These are phyloP conservation scores for Leccinum rimulosum DNA, from an alignment of 768 basidiomycete genomes.

Conservation along the genomic window DNA sequence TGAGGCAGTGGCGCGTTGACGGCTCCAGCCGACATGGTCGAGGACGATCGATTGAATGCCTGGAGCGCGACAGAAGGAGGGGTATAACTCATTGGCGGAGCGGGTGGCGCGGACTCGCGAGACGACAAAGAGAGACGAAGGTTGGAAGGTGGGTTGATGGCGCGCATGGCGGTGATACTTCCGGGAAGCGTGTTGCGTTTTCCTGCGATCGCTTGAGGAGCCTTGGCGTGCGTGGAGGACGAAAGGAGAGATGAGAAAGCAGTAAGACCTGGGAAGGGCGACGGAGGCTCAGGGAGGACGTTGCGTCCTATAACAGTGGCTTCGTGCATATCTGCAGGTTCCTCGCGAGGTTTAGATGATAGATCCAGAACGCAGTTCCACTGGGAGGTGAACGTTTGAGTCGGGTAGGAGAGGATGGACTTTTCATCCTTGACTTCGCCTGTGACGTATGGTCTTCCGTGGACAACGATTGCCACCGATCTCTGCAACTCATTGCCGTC, in stretches of 20 bases:
- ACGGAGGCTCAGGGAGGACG: constrained; percentile 71
- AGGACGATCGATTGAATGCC: constrained; percentile 26
- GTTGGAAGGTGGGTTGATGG: constrained; percentile 19
- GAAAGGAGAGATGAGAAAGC: constrained; percentile 24
- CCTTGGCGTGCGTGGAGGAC: constrained; percentile 23
- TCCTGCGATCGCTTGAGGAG: constrained; percentile 46
- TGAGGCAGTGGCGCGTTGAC: constrained; percentile 12
- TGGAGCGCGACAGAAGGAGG: constrained; percentile 38
- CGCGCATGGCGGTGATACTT: constrained; percentile 31
- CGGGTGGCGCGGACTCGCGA: constrained; percentile 21
- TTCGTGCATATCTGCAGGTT: constrained; percentile 18
- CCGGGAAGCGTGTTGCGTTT: constrained; percentile 55
- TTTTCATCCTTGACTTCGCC: constrained; percentile 20
- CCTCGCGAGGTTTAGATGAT: constrained; percentile 33
- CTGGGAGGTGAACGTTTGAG: constrained; percentile 72
- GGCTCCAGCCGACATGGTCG: constrained; percentile 23
- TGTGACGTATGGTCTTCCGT: constrained; percentile 63
- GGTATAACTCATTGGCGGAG: constrained; percentile 20
- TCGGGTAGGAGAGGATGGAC: constrained; percentile 49
- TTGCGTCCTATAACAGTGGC: constrained; percentile 25
- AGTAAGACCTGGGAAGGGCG: constrained; percentile 63
- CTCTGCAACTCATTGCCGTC: constrained; percentile 55
- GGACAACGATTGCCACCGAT: constrained; percentile 76
- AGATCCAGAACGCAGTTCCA: constrained; percentile 93
- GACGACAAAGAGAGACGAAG: constrained; percentile 26